Evolutionary conservation across 2,329 filamentous ascomycete genomes (phyloP).

Genomic region (Ophiostoma sp.): DNA sequence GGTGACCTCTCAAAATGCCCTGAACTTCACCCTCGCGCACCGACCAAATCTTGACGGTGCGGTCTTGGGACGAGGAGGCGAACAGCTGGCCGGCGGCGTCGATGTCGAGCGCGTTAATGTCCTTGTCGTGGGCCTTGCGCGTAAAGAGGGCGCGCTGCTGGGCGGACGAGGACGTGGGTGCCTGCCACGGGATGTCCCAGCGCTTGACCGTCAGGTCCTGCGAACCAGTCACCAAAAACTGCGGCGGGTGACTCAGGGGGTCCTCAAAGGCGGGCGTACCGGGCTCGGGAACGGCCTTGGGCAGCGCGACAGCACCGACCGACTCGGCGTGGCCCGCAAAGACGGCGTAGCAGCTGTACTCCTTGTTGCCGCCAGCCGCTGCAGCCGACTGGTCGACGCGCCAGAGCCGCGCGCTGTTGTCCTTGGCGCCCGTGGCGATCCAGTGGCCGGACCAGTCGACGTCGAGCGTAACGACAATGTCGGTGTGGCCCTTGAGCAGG

Average conservation of each 20-base stretch:
- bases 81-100: constrained; percentile 76
- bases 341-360: constrained; percentile 53
- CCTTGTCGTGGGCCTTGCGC: constrained; percentile 95
- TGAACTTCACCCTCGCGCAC: constrained; percentile 84
- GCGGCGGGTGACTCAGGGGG: constrained; percentile 76
- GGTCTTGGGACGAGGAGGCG: constrained; percentile 94
- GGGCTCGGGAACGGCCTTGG: constrained; percentile 65
- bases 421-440: constrained; percentile 94
- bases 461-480: constrained; percentile 93
- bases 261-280: constrained; percentile 70
- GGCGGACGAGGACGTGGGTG: constrained; percentile 42
- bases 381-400: constrained; percentile 64
- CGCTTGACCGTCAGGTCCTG: constrained; percentile 95
- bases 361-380: constrained; percentile 53
- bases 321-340: constrained; percentile 95
- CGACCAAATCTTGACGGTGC: constrained; percentile 96
- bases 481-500: constrained; percentile 83
- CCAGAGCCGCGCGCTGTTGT: constrained; percentile 93
- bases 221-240: constrained; percentile 86
- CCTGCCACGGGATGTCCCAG: constrained; percentile 73
- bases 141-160: constrained; percentile 74
- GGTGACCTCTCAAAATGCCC: constrained; percentile 88
- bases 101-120: constrained; percentile 92
- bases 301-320: constrained; percentile 82
- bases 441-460: constrained; percentile 96